Evolutionary conservation across 495 filamentous ascomycete genomes (phyloP), one percentile per base, ranked within the genome.

Genomic region (Xylaria acuta): DNA sequence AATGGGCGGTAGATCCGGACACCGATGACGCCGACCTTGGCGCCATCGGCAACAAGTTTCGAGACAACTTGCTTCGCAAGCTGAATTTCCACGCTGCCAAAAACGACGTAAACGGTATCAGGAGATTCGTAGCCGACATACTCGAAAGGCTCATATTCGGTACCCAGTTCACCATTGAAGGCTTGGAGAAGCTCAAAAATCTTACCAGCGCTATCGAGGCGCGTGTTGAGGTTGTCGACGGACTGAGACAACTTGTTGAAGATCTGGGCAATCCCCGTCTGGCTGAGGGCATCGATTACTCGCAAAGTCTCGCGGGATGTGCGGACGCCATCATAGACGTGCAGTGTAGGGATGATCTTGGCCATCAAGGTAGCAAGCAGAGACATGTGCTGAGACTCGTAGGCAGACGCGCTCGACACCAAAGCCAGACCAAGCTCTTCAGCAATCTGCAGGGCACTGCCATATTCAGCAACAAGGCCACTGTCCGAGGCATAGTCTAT

Each of bases 1-100:
- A 99, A 98, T 1, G 96, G 96, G 38, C 94, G 89, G 84, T 98
- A 98, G 64, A 99, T 87, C 69, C 96, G 91, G 63, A 98, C 95
- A 74, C 92, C 94, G 75, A 99, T 84, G 25, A 94, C 93, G 72
- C 96, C 96, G 67, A 98, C 88, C 78, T 90, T 91, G 67, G 88
- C 86, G 73, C 91, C 94, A 70, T 90, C 86, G 73, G 89, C 88
- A 32, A 90, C 87, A 64, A 98, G 84, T 30, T 89, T 89, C 43
- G 88, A 83, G 3, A 93, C 92, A 64, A 98, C 89, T 81, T 97
- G 94, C 67, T 91, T 88, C 74, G 93, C 90, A 60, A 98, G 84
- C 70, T 95, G 92, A 25, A 93, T 90, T 83, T 99, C 96, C 7
- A 93, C 89, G 65, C 92, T 97, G 70, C 96, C 96, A 75, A 99